These are phyloP conservation scores for Dactylonectria estremocensis DNA, from an alignment of 2,329 filamentous ascomycete species.

Conservation along the genomic window DNA sequence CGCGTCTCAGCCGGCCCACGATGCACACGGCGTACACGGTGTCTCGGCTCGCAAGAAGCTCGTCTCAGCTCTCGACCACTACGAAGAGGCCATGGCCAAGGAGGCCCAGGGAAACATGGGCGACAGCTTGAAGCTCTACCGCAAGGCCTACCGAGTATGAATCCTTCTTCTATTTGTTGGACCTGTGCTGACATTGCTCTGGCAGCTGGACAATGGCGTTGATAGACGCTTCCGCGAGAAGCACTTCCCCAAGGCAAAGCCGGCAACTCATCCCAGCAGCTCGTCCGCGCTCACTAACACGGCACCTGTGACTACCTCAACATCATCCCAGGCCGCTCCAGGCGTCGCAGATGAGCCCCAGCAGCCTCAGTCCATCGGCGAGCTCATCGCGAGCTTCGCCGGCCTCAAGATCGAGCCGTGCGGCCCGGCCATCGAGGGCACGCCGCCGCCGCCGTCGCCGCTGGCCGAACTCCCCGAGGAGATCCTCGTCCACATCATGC, in stretches of 20 bases:
- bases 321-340: conserved; percentile 21
- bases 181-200: conserved; percentile 29
- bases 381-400: conserved; percentile 85
- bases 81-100: conserved; percentile 91
- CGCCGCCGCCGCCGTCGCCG: conserved; percentile 82
- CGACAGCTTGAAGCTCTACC: conserved; percentile 89
- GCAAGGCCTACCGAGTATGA: conserved; percentile 86
- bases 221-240: conserved; percentile 92
- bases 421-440: conserved; percentile 79
- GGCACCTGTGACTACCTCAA: conserved; percentile 1
- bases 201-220: conserved; percentile 84
- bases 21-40: conserved; percentile 22
- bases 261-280: conserved; percentile 30
- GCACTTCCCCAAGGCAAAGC: conserved; percentile 79
- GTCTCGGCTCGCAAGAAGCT: conserved; percentile 62
- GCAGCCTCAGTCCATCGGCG: conserved; percentile 67
- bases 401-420: conserved; percentile 77
- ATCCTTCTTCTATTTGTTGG: background rate
- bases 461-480: conserved; percentile 86
- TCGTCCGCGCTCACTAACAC: conserved; percentile 40
- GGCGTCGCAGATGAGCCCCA: conserved; percentile 65
- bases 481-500: conserved; percentile 84
- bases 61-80: conserved; percentile 88
- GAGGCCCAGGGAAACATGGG: conserved; percentile 89
- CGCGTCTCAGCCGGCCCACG: conserved; percentile 22